phyloP scores from a whole-genome alignment of 2,329 filamentous ascomycete genomes.

The Aspergillus floridensis region DNA sequence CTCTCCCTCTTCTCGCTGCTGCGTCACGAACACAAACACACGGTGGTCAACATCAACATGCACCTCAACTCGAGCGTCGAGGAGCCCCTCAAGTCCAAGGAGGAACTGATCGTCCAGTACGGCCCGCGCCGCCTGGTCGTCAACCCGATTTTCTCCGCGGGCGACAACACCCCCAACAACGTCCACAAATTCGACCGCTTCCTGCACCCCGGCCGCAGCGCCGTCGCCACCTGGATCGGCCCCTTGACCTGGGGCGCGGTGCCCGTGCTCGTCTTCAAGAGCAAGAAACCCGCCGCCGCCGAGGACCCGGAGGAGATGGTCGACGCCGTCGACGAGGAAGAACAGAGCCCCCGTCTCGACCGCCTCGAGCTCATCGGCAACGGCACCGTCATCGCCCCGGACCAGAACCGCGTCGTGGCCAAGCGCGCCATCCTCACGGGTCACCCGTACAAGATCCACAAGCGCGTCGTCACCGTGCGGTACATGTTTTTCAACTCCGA shows the following conservation, averaged over 20 bases:
- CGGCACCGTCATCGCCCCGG: conserved; percentile 78
- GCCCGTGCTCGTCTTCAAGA: conserved; percentile 83
- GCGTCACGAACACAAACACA: conserved; percentile 91
- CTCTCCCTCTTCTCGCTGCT: conserved; percentile 81
- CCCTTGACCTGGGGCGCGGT: conserved; percentile 92
- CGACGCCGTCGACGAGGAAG: conserved; percentile 43
- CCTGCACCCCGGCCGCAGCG: conserved; percentile 84
- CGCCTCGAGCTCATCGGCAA: conserved; percentile 74
- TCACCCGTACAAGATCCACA: conserved; percentile 98
- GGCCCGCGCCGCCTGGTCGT: conserved; percentile 82
- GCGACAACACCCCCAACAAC: conserved; percentile 90
- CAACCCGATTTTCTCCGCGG: conserved; percentile 85
- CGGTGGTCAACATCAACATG: conserved; percentile 84
- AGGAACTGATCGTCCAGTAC: conserved; percentile 86
- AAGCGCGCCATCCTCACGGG: conserved; percentile 93
- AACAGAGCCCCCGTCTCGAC: conserved; percentile 43
- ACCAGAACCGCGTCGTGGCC: conserved; percentile 74
- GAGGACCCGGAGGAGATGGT: conserved; percentile 43
- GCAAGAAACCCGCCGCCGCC: conserved; percentile 23
- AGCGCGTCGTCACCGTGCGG: conserved; percentile 90
- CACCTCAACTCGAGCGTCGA: conserved; percentile 75
- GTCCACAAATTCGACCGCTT: conserved; percentile 96
- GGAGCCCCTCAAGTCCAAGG: conserved; percentile 81
- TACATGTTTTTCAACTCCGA: conserved; percentile 99
- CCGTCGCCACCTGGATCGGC: conserved; percentile 84